Base-by-base conservation (phyloP, 306 rosid genomes). In the Quercus dentata region DNA sequence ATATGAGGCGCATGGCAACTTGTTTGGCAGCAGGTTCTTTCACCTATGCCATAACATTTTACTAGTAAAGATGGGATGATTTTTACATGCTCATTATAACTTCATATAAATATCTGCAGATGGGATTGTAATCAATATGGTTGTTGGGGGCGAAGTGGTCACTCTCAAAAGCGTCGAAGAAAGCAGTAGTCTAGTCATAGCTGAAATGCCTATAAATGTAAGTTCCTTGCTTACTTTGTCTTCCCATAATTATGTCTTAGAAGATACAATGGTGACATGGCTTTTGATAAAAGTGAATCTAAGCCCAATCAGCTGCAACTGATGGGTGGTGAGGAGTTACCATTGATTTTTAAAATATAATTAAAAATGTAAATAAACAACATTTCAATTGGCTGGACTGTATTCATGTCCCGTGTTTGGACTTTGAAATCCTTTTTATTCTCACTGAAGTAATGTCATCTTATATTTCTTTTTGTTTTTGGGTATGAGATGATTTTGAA, bases 131-230 rank as follows among this genome's bases (percentile, higher is more conserved):
- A 96, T 91, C 91, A 96, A 91, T 79, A 93, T 91, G 99, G 98
- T 95, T 59, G 93, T 88, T 58, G 92, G 99, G 68, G 98, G 97
- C 20, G 99, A 93, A 88, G 97, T 96, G 56, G 94, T 90, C 35
- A 91, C 85, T 25, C 90, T 96, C 72, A 90, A 88, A 80, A 85
- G 80, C 87, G 71, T 91, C 18, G 99, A 93, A 90, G 99, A 93
- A 84, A 89, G 90, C 83, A 90, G 88, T 83, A 76, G 80, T 78
- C 87, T 90, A 76, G 81, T 91, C 84, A 88, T 96, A 84, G 94
- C 88, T 79, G 97, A 96, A 89, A 93, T 96, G 98, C 98, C 97
- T 71, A 90, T 96, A 86, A 86, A 86, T 82, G 99, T 93, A 85
- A 88, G 92, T 85, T 76, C 59, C 6, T 61, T 77, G 6, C 69